A percentile compares a stretch with the other conserved stretches of the same genome.
These are phyloP conservation scores for Fusarium begoniae DNA, from an alignment of 2,329 filamentous ascomycete genomes.

Conservation along the genomic window DNA sequence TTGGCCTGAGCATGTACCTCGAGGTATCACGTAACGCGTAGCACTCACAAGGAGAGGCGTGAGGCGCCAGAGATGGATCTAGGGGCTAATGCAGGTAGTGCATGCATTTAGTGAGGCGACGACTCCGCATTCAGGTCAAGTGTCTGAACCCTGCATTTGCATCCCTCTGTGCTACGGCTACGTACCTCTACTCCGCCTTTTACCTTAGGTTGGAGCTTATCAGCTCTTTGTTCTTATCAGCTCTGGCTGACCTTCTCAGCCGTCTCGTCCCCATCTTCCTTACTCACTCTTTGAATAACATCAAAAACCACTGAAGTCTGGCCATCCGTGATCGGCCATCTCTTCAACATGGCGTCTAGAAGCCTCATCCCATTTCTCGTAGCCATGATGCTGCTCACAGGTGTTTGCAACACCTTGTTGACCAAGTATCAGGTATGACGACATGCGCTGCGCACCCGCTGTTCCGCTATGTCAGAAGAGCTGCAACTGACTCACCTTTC, in stretches of 20 bases:
- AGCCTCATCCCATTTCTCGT: constrained; percentile 85
- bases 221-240: constrained; percentile 34
- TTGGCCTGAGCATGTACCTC: not conserved
- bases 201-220: constrained; percentile 20
- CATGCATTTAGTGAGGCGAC: constrained; percentile 13
- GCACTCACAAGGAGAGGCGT: not conserved
- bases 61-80: not conserved
- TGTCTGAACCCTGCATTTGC: constrained; percentile 12
- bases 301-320: constrained; percentile 8
- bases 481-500: not conserved
- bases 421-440: constrained; percentile 89
- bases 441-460: constrained; percentile 8
- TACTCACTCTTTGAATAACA: constrained; percentile 2
- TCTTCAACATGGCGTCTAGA: constrained; percentile 70
- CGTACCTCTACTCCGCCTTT: constrained; percentile 15
- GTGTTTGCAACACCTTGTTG: constrained; percentile 94
- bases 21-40: constrained; percentile 15
- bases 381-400: constrained; percentile 95
- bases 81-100: not conserved
- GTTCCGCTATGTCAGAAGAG: not conserved
- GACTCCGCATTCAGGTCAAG: constrained; percentile 14
- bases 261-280: constrained; percentile 2
- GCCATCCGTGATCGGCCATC: not conserved
- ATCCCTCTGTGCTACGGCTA: not conserved
- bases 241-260: not conserved